Evolutionary conservation across 257 asterid genomes (phyloP).

Genomic region (Buddleja alternifolia): DNA sequence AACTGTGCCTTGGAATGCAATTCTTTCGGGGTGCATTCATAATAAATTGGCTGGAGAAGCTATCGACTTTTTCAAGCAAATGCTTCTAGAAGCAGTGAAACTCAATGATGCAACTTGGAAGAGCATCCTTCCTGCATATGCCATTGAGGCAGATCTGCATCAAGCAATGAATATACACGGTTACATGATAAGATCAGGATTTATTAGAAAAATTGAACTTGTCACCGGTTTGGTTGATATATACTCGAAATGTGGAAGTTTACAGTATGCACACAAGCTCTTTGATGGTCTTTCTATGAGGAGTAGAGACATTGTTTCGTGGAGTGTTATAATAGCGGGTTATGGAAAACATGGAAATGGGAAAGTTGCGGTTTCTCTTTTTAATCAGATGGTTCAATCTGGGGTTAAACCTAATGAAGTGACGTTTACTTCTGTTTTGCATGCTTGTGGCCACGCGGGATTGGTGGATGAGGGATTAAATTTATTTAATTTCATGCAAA

Average conservation of each 20-base stretch:
- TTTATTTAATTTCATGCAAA: conserved; percentile 63
- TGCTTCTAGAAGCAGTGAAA: conserved; percentile 59
- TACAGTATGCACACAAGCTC: conserved; percentile 59
- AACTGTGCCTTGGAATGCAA: conserved; percentile 89
- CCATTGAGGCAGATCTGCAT: conserved; percentile 66
- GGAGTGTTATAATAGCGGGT: conserved; percentile 85
- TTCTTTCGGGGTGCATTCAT: conserved; percentile 76
- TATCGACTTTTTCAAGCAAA: conserved; percentile 65
- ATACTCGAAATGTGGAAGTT: conserved; percentile 77
- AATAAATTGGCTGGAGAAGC: conserved; percentile 65
- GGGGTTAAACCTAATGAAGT: conserved; percentile 79
- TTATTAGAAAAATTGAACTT: conserved; percentile 57
- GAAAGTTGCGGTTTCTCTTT: conserved; percentile 60
- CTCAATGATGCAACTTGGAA: conserved; percentile 81
- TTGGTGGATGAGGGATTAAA: conserved; percentile 78
- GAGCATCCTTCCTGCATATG: conserved; percentile 90
- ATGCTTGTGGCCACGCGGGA: conserved; percentile 89
- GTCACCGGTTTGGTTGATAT: conserved; percentile 76
- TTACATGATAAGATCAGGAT: conserved; percentile 72
- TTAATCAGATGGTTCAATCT: conserved; percentile 73
- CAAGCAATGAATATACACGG: conserved; percentile 75
- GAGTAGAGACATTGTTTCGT: conserved; percentile 70
- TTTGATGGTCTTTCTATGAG: conserved; percentile 48
- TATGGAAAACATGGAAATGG: conserved; percentile 86
- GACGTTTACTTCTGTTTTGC: conserved; percentile 80